These are phyloP conservation scores for Colletotrichum chlorophyti DNA, from an alignment of 2,329 filamentous ascomycete genomes.

Conservation along the genomic window DNA sequence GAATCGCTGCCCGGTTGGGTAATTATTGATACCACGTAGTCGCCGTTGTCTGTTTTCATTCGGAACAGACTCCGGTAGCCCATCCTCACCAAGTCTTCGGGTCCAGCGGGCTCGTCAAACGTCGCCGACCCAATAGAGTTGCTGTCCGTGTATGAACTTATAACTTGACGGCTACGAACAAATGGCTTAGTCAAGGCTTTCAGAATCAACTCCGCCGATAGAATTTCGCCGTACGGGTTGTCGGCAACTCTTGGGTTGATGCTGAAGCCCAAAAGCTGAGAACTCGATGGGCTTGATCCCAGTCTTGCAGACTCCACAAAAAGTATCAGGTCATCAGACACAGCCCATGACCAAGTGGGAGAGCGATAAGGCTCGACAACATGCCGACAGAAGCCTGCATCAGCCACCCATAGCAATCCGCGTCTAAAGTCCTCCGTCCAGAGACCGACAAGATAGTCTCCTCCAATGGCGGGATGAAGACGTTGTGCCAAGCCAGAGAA, in stretches of 20 bases:
- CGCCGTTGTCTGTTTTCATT: neutral
- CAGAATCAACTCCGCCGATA: neutral
- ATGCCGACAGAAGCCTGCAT: neutral
- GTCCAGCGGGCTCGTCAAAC: neutral
- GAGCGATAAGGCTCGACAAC: neutral
- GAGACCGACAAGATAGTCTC: neutral
- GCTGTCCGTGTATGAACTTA: neutral
- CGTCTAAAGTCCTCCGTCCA: neutral
- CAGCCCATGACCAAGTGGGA: neutral
- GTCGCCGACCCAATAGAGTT: neutral
- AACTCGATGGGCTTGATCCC: neutral
- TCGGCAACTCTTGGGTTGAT: neutral
- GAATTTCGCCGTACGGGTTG: neutral
- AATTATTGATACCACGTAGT: neutral
- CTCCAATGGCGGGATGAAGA: neutral
- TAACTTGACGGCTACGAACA: neutral
- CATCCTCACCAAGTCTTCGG: neutral
- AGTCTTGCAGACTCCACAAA: neutral
- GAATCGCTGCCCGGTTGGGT: neutral
- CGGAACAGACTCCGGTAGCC: neutral
- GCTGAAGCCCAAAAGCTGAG: neutral
- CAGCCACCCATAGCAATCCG: neutral
- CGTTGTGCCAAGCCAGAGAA: conserved; percentile 1
- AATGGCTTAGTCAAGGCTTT: neutral
- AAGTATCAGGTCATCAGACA: neutral